These are phyloP conservation scores for Globisporangium polare DNA, from an alignment of 352 stramenopile species.

Conservation along the genomic window DNA sequence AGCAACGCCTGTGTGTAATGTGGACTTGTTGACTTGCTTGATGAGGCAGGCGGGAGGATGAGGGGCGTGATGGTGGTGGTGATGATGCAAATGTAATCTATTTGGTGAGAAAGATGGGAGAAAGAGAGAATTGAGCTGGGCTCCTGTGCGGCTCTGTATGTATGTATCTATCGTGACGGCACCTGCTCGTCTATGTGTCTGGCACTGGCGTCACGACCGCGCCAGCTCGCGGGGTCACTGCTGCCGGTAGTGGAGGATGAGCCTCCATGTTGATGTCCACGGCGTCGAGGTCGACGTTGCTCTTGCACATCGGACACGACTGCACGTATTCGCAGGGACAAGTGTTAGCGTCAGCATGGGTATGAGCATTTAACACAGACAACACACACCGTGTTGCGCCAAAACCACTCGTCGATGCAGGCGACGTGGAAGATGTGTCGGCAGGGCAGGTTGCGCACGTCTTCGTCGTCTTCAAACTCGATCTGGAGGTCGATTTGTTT, in stretches of 20 bases:
- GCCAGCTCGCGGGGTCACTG: constrained; percentile 17
- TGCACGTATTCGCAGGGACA: constrained; percentile 10
- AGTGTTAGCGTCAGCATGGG: background rate
- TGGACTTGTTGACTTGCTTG: no score
- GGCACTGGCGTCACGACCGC: constrained; percentile 37
- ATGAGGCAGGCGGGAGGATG: background rate
- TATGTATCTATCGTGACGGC: background rate
- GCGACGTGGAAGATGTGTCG: constrained; percentile 88
- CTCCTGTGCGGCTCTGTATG: no score
- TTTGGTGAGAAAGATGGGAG: no score
- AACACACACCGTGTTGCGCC: constrained; percentile 77
- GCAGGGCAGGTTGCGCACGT: constrained; percentile 76
- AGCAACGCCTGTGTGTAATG: background rate
- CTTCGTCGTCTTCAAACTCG: constrained; percentile 72
- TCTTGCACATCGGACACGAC: constrained; percentile 84
- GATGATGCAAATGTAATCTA: no score
- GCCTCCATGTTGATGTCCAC: constrained; percentile 43
- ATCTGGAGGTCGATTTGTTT: constrained; percentile 26
- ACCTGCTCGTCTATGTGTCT: background rate
- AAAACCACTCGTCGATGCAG: constrained; percentile 89
- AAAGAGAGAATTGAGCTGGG: background rate
- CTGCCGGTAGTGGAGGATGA: background rate
- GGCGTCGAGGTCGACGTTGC: constrained; percentile 58
- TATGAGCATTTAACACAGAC: no score
- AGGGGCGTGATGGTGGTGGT: background rate